Conservation (phyloP, 108 stramenopile genomes). For the Skeletonema grethae region DNA sequence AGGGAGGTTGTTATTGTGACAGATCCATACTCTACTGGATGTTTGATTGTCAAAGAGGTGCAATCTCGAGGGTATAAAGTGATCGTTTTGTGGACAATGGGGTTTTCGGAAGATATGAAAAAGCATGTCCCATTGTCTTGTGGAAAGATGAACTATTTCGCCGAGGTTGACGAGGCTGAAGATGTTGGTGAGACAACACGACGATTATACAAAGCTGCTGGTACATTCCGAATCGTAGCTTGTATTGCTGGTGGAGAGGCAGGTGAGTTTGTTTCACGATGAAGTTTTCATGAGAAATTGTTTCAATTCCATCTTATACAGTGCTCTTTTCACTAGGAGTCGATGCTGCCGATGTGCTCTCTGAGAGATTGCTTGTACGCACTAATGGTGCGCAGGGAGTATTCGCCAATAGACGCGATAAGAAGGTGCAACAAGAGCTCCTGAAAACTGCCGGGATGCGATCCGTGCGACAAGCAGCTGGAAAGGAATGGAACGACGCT, state of each 20-base stretch:
- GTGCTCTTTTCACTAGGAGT: constrained; percentile 42
- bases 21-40: constrained; percentile 94
- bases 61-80: constrained; percentile 74
- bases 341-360: constrained; percentile 80
- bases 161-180: constrained; percentile 60
- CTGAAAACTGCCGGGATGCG: constrained; percentile 77
- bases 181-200: constrained; percentile 56
- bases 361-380: constrained; percentile 72
- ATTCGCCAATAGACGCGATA: constrained; percentile 86
- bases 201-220: constrained; percentile 60
- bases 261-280: no score
- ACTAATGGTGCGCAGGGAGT: constrained; percentile 79
- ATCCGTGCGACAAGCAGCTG: constrained; percentile 80
- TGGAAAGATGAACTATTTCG: constrained; percentile 49
- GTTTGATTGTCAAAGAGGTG: constrained; percentile 72
- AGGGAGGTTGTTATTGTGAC: constrained; percentile 87
- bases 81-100: constrained; percentile 76
- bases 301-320: no score
- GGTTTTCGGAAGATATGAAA: constrained; percentile 71
- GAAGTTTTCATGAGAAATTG: no score
- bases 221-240: constrained; percentile 67
- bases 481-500: constrained; percentile 46
- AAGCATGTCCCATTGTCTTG: constrained; percentile 72
- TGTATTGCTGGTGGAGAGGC: constrained; percentile 85
- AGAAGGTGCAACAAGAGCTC: constrained; percentile 92